phyloP scores from a whole-genome alignment of 1,139 yeast genomes.

The Saccharomycopsis hybrid region DNA sequence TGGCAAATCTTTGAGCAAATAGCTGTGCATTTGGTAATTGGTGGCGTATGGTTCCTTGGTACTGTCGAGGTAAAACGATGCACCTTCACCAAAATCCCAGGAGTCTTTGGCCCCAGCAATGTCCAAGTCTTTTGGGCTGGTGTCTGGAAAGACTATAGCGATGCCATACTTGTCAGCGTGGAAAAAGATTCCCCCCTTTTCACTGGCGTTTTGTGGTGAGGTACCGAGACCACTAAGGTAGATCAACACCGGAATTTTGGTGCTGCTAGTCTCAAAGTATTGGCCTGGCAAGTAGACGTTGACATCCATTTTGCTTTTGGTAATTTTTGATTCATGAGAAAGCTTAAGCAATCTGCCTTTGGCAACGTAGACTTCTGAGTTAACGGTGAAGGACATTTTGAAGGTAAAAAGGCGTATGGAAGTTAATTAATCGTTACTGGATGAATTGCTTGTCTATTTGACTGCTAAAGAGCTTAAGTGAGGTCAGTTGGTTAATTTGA shows the following conservation, averaged over 20 bases:
- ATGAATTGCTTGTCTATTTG: too few species aligned
- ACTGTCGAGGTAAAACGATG: constrained; percentile 90
- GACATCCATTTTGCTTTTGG: constrained; percentile 74
- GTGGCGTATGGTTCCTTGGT: constrained; percentile 62
- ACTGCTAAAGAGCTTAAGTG: too few species aligned
- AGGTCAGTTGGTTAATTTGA: too few species aligned
- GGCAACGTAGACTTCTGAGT: constrained; percentile 45
- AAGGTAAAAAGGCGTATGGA: too few species aligned
- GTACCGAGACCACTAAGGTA: constrained; percentile 91
- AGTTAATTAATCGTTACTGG: too few species aligned
- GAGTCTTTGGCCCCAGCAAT: constrained; percentile 75
- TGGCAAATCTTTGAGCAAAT: constrained; percentile 72
- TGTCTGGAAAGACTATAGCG: constrained; percentile 90
- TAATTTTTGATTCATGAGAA: constrained; percentile 58
- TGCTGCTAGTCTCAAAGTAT: constrained; percentile 31
- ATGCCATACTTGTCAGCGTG: constrained; percentile 79
- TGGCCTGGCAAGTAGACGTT: constrained; percentile 74
- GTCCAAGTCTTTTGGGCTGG: constrained; percentile 93
- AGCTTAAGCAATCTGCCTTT: constrained; percentile 76
- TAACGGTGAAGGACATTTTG: constrained; percentile 45
- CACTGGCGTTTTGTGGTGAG: constrained; percentile 91
- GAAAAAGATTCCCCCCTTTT: constrained; percentile 83
- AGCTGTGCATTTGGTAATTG: constrained; percentile 82
- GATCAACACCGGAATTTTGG: constrained; percentile 61
- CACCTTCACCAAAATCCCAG: constrained; percentile 93